Evolutionary conservation across 108 stramenopile species (phyloP).

Genomic region (Aurantiochytrium sp.): DNA sequence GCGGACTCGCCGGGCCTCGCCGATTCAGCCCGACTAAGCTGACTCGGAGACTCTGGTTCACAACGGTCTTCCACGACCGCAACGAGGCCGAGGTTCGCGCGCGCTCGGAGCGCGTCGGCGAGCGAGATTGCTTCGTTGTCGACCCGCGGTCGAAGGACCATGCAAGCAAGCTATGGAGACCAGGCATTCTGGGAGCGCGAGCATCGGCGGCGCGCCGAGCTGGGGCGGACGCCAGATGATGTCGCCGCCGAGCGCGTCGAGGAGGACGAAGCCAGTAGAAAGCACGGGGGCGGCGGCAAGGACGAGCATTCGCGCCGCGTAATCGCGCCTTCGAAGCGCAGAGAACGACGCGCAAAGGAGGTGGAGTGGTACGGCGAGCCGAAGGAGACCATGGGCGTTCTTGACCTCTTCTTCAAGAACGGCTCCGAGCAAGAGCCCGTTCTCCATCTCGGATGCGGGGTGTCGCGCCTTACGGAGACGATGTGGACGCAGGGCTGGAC

Average conservation of each 20-base stretch:
- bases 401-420: background rate
- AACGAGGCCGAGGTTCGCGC: no score
- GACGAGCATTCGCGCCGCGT: background rate
- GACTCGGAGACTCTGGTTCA: no score
- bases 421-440: background rate
- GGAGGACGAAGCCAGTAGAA: background rate
- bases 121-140: no score
- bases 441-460: background rate
- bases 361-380: background rate
- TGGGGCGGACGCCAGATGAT: background rate
- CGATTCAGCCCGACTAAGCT: no score
- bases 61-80: no score
- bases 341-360: background rate
- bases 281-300: background rate
- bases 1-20: no score
- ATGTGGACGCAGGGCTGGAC: background rate
- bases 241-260: background rate
- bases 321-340: background rate
- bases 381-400: background rate
- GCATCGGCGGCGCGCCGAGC: background rate
- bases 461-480: background rate
- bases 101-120: no score
- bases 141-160: no score
- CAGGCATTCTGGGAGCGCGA: constrained; percentile 19
- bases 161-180: background rate